Evolutionary conservation across 2,329 filamentous ascomycete genomes (phyloP).

Genomic region (Pyrenophora graminea): DNA sequence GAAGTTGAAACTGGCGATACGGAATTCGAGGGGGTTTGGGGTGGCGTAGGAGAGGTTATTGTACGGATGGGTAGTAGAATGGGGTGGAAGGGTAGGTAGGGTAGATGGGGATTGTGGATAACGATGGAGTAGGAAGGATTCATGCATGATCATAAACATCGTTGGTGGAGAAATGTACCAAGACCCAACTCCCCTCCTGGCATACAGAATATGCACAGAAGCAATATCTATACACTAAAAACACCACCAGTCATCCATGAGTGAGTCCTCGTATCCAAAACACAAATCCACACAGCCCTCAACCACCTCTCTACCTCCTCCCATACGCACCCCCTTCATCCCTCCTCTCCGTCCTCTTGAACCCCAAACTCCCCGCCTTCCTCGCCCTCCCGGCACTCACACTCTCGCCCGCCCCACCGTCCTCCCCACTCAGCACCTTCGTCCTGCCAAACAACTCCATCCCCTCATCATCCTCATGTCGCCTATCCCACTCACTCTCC

Average conservation of each 20-base stretch:
- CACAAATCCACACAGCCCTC: not conserved
- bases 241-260: too few species aligned
- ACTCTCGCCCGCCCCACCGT: constrained; percentile 12
- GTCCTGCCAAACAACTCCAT: constrained; percentile 42
- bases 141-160: too few species aligned
- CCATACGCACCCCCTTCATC: constrained; percentile 51
- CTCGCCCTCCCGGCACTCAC: constrained; percentile 21
- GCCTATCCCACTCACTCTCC: constrained; percentile 61
- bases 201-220: too few species aligned
- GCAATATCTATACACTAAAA: too few species aligned
- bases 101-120: too few species aligned
- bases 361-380: constrained; percentile 38
- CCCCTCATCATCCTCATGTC: constrained; percentile 47
- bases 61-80: too few species aligned
- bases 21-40: constrained; percentile 89
- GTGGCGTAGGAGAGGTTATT: constrained; percentile 23
- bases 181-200: too few species aligned
- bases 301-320: not conserved
- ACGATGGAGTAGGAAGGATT: too few species aligned
- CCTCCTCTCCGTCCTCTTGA: constrained; percentile 17
- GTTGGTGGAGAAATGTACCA: too few species aligned
- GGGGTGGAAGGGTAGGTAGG: too few species aligned
- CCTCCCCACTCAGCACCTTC: constrained; percentile 32
- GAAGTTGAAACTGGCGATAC: constrained; percentile 81
- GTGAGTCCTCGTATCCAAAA: too few species aligned